phyloP scores from a whole-genome alignment of 495 filamentous ascomycete species.

The Wilcoxina mikolae region DNA sequence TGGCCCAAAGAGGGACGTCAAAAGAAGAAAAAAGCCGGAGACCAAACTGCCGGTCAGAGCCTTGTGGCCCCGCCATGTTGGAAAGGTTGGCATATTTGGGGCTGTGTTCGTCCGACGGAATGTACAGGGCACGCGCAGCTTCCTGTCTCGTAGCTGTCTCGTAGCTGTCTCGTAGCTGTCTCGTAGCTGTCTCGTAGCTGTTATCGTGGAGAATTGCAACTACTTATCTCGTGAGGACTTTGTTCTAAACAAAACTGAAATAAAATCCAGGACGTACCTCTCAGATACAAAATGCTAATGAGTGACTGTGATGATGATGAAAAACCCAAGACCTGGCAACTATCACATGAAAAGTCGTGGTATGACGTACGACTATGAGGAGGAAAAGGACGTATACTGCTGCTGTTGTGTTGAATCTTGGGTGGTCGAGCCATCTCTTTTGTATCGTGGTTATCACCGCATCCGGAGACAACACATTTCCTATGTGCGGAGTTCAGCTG shows the following conservation, averaged over 20 bases:
- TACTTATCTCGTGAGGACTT: not conserved
- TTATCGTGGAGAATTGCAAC: not conserved
- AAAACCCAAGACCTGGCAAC: no score
- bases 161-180: no score
- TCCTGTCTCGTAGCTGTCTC: no score
- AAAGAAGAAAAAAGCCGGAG: not conserved
- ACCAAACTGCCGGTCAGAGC: not conserved
- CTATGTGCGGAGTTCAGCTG: not conserved
- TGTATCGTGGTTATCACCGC: not conserved
- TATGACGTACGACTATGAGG: no score
- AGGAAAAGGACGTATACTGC: no score
- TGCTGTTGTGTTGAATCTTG: not conserved
- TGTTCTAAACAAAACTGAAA: not conserved
- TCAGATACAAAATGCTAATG: no score
- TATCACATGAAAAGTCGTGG: no score
- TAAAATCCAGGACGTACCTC: no score
- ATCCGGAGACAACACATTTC: not conserved
- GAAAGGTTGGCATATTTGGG: not conserved
- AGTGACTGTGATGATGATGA: no score
- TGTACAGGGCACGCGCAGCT: no score
- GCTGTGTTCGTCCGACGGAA: not conserved
- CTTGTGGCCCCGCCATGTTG: not conserved
- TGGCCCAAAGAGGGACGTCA: conserved; percentile 1
- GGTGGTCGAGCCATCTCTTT: not conserved
- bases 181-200: not conserved